phyloP scores from a whole-genome alignment of 176 grass and related monocot species.

The Sorghum bicolor region Sorghum_bicolor_NCBIv3 NC_012873.2:65687501-65688000 shows the following conservation, averaged over 20 bases:
- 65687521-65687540: not conserved
- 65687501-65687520: not conserved
- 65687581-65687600: not conserved
- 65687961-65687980: slow-evolving; percentile 35
- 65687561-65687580: not conserved
- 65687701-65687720: not conserved
- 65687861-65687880: not conserved
- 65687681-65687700: not conserved
- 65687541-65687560: not conserved
- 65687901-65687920: not conserved
- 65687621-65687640: not conserved
- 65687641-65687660: not conserved
- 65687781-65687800: not conserved
- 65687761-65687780: not conserved
- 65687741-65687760: not conserved
- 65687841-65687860: not conserved
- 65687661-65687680: not conserved
- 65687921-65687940: not conserved
- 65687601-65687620: not conserved
- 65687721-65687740: not conserved
- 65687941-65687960: not conserved
- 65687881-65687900: not conserved
- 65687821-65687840: not conserved
- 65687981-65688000: slow-evolving; percentile 87
- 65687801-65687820: not conserved